phyloP scores from a whole-genome alignment of 164 flowering plant genomes.

The Saururus chinensis region DNA sequence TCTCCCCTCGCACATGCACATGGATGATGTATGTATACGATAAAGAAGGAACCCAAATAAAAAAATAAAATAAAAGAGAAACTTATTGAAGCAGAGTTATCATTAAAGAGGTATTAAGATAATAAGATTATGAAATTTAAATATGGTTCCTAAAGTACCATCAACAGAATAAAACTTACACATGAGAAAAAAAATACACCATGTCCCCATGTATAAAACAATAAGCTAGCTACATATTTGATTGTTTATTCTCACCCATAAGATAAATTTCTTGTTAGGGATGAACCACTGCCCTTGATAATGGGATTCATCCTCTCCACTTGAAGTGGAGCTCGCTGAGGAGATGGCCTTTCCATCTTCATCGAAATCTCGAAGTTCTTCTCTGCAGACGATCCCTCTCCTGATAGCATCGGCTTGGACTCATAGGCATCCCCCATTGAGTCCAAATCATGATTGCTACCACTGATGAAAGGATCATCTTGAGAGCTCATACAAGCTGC shows the following conservation, averaged over 20 bases:
- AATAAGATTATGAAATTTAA: not conserved
- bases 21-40: not conserved
- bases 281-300: slow-evolving; percentile 9
- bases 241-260: slow-evolving; percentile 31
- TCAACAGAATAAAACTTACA: not conserved
- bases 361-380: slow-evolving; percentile 34
- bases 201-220: not conserved
- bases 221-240: not conserved
- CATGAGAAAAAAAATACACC: not conserved
- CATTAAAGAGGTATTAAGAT: not conserved
- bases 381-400: slow-evolving; percentile 19
- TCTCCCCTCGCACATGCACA: slow-evolving; percentile 3
- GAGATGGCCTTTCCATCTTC: slow-evolving; percentile 74
- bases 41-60: not conserved
- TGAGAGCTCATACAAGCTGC: slow-evolving; percentile 32
- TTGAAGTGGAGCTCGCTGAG: slow-evolving; percentile 29
- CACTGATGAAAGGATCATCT: slow-evolving; percentile 34
- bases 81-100: not conserved
- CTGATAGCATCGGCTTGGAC: slow-evolving; percentile 33
- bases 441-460: slow-evolving; percentile 31
- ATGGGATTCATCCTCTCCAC: slow-evolving; percentile 34
- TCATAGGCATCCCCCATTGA: slow-evolving; percentile 45
- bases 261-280: slow-evolving; percentile 38
- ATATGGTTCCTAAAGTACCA: not conserved
- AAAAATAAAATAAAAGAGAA: not conserved